Conservation (phyloP, 768 basidiomycete genomes). For the Agaricus subrufescens region DNA sequence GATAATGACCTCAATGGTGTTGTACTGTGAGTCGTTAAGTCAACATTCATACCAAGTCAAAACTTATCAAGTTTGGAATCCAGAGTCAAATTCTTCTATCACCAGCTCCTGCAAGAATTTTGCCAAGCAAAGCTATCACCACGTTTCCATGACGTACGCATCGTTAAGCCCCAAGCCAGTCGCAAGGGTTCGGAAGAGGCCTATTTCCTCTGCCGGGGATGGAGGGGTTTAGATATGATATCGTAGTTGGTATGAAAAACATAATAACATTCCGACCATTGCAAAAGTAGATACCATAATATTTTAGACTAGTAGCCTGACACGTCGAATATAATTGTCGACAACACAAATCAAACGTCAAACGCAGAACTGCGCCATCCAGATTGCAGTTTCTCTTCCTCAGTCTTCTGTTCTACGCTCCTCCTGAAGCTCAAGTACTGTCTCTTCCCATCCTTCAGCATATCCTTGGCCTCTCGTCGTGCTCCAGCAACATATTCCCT, state of each 20-base stretch:
- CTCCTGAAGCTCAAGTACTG: slow-evolving; percentile 38
- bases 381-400: slow-evolving; percentile 26
- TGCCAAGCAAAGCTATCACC: slow-evolving; percentile 22
- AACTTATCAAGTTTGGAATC: too few relatives aligned
- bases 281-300: background rate
- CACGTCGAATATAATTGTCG: background rate
- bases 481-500: slow-evolving; percentile 12
- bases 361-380: slow-evolving; percentile 53
- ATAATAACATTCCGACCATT: too few relatives aligned
- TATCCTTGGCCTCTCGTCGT: slow-evolving; percentile 20
- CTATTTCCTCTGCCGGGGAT: slow-evolving; percentile 85
- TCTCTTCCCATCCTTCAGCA: slow-evolving; percentile 27
- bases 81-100: too few relatives aligned
- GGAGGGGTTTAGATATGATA: slow-evolving; percentile 27
- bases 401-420: slow-evolving; percentile 36
- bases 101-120: too few relatives aligned
- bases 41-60: too few relatives aligned
- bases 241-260: too few relatives aligned
- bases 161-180: slow-evolving; percentile 80
- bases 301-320: background rate
- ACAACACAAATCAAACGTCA: slow-evolving; percentile 22
- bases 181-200: slow-evolving; percentile 75
- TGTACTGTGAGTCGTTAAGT: too few relatives aligned
- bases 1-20: too few relatives aligned
- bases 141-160: slow-evolving; percentile 48